A percentile compares a stretch with the other conserved stretches of the same genome.
phyloP scores from a whole-genome alignment of 2,329 filamentous ascomycete species.

The Monosporascus sp. region DNA sequence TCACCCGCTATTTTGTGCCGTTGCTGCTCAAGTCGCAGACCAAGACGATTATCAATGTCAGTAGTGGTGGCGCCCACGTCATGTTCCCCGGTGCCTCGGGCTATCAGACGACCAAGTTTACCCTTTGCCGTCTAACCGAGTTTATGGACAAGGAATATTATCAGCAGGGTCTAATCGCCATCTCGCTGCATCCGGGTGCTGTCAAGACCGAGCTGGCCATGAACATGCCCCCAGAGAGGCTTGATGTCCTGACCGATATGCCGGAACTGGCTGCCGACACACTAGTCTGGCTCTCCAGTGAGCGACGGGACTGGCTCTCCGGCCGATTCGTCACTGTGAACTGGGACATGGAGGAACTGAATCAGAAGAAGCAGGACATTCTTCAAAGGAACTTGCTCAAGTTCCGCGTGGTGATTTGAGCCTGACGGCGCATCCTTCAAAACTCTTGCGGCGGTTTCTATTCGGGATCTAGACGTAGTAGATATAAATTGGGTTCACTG shows the following conservation, averaged over 20 bases:
- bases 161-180: constrained; percentile 35
- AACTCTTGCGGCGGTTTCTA: no score
- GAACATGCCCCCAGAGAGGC: constrained; percentile 27
- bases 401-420: constrained; percentile 13
- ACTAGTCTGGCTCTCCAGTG: constrained; percentile 16
- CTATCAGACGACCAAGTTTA: constrained; percentile 43
- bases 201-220: constrained; percentile 37
- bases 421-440: no score
- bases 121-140: constrained; percentile 38
- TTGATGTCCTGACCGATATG: constrained; percentile 20
- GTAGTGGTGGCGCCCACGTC: constrained; percentile 34
- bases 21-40: constrained; percentile 21
- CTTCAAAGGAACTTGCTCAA: constrained; percentile 24
- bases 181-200: constrained; percentile 40
- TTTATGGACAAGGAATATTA: constrained; percentile 38
- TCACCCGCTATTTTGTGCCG: constrained; percentile 20
- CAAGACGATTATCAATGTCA: constrained; percentile 37
- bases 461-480: no score
- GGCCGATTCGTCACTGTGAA: constrained; percentile 22
- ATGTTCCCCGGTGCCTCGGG: constrained; percentile 30
- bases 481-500: no score
- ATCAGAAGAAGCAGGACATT: constrained; percentile 25
- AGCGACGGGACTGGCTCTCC: constrained; percentile 18
- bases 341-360: constrained; percentile 29
- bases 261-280: constrained; percentile 23